phyloP scores from a whole-genome alignment of 202 grass and related monocot species.

The Cymbopogon flexuosus region DNA sequence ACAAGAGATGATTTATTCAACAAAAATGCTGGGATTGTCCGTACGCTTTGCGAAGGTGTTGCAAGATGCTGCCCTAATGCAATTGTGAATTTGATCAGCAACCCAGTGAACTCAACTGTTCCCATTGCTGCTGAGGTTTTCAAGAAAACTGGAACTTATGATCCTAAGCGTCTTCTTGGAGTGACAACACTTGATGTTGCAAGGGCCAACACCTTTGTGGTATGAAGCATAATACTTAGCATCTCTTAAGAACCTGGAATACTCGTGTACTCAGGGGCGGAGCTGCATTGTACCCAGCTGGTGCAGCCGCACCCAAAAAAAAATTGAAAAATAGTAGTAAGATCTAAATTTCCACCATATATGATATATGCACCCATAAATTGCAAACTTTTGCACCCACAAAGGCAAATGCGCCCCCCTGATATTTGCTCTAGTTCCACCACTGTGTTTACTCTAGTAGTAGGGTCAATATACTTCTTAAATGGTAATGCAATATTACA shows the following conservation, averaged over 20 bases:
- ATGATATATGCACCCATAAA: too few relatives aligned
- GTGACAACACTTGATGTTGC: constrained; percentile 87
- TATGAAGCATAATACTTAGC: constrained; percentile 27
- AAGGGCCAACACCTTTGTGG: constrained; percentile 93
- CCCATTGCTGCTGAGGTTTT: constrained; percentile 91
- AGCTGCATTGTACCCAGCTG: too few relatives aligned
- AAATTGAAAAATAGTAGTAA: too few relatives aligned
- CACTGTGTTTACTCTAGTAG: too few relatives aligned
- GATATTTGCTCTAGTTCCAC: too few relatives aligned
- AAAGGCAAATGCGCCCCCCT: too few relatives aligned
- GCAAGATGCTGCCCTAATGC: constrained; percentile 69
- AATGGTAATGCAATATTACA: not conserved
- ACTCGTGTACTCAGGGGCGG: not conserved
- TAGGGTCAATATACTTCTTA: not conserved
- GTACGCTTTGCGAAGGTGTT: constrained; percentile 64
- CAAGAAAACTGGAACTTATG: constrained; percentile 80
- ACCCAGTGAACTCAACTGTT: constrained; percentile 96
- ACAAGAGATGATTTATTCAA: constrained; percentile 97
- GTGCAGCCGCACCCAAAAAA: too few relatives aligned
- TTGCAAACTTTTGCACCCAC: too few relatives aligned
- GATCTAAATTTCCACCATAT: too few relatives aligned
- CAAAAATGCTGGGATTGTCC: constrained; percentile 90
- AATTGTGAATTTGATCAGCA: constrained; percentile 91
- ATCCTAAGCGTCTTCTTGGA: constrained; percentile 74
- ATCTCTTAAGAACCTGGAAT: not conserved